Evolutionary conservation across 1,284 basidiomycete species (phyloP), one percentile per base, ranked within the genome.

Genomic region (Violaceomyces palustris): DNA sequence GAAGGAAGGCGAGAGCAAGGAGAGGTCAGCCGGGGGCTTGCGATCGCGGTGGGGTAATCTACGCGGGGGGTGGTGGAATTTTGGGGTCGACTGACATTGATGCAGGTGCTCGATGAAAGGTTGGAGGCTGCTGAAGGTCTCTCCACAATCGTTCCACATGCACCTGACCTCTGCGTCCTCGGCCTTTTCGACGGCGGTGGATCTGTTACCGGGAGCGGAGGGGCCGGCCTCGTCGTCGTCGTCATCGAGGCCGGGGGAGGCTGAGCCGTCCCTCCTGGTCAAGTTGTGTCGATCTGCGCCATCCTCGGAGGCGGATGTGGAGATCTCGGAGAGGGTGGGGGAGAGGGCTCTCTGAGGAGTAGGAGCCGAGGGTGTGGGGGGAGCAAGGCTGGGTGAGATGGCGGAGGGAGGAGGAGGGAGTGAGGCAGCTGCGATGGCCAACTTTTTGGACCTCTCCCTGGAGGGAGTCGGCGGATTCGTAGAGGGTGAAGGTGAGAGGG

Each of bases 61-160:
- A n/a, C n/a, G n/a, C n/a, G n/a, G n/a, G n/a, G n/a, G n/a, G n/a
- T n/a, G n/a, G n/a, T n/a, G n/a, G n/a, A 15, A 37, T 26, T n/a
- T n/a, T n/a, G n/a, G n/a, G n/a, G n/a, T n/a, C n/a, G n/a, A 64
- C 81, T 69, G 58, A 86, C 86, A 82, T 48, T 82, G 78, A 63
- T 87, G 86, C 35, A 89, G 82, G 64, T 89, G 86, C 11, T 83
- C 82, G 52, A 88, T 85, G 48, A 88, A 78, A 1, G 81, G 81
- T 19, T 80, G 81, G 10, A 88, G 76, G 63, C 85, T 81, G 12
- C 79, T 81, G 67, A 84, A 88, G 4, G 82, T 78, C 50, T 78
- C 71, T 2, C 84, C 83, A 67, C 87, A 88, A 56, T 83, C 83
- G 42, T 84, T 83, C 86, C 86, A 88, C 42, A 80, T 79, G 71